These are phyloP conservation scores for Piedraia hortae DNA, from an alignment of 2,329 filamentous ascomycete genomes.

Conservation along the genomic window DNA sequence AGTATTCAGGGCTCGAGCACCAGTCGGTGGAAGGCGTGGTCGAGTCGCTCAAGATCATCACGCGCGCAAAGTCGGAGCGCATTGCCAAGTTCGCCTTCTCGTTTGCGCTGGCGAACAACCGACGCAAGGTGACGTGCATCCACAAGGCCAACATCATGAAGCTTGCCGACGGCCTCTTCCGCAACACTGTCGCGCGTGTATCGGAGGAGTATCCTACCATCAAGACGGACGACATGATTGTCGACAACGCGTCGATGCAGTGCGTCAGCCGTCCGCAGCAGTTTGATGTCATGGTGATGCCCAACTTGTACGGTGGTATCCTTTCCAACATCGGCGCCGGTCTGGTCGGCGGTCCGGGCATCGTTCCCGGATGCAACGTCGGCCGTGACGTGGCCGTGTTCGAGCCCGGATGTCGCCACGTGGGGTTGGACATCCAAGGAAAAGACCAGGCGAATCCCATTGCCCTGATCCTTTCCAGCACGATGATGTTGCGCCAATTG, in stretches of 20 bases:
- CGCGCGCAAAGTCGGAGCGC: conserved; percentile 92
- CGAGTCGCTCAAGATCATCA: conserved; percentile 99
- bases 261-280: conserved; percentile 88
- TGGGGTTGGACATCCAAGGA: conserved; percentile 97
- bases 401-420: conserved; percentile 96
- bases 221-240: conserved; percentile 97
- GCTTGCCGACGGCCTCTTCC: conserved; percentile 93
- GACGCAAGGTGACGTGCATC: conserved; percentile 98
- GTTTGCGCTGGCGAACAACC: conserved; percentile 94
- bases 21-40: conserved; percentile 90
- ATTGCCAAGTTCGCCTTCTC: conserved; percentile 97
- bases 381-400: conserved; percentile 94
- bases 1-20: conserved; percentile 97
- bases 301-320: conserved; percentile 95
- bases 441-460: conserved; percentile 98
- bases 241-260: conserved; percentile 99
- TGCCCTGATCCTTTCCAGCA: conserved; percentile 75
- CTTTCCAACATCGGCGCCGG: conserved; percentile 96
- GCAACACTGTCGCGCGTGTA: conserved; percentile 81
- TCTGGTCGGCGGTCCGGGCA: conserved; percentile 84
- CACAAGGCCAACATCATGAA: conserved; percentile 99
- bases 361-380: conserved; percentile 98
- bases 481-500: conserved; percentile 92
- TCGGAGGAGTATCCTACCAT: conserved; percentile 88
- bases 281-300: conserved; percentile 99